Conservation (phyloP, 2,329 filamentous ascomycete species). For the Metarhizium anisopliae region DNA sequence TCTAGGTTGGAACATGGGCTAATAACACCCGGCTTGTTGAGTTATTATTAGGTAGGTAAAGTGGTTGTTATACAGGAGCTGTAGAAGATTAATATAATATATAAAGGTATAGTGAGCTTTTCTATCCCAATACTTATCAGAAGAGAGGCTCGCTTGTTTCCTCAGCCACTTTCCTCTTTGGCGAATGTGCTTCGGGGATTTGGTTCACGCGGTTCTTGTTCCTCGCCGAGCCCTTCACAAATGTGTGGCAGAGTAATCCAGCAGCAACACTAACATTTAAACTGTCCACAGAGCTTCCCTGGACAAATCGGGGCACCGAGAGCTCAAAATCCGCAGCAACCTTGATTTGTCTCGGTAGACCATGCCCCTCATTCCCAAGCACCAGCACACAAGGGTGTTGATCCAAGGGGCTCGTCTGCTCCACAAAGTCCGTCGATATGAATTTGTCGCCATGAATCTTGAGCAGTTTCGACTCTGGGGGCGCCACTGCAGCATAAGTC, state of each 20-base stretch:
- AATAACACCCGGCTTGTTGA: no score
- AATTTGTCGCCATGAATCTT: conserved; percentile 30
- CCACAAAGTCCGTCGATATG: conserved; percentile 40
- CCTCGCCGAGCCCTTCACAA: conserved; percentile 37
- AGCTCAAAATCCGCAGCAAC: conserved; percentile 56
- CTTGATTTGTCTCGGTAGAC: conserved; percentile 56
- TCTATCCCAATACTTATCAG: not conserved
- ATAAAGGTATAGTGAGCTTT: no score
- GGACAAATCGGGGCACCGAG: conserved; percentile 52
- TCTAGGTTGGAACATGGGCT: no score
- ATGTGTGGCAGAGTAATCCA: conserved; percentile 63
- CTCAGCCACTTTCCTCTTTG: not conserved
- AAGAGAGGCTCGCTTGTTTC: not conserved
- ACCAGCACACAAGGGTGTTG: conserved; percentile 67
- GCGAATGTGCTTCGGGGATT: no score
- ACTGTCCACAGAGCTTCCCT: conserved; percentile 63
- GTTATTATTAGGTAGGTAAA: no score
- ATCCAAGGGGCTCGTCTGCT: conserved; percentile 41
- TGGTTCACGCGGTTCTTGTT: not conserved
- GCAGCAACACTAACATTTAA: conserved; percentile 89
- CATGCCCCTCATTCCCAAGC: conserved; percentile 73
- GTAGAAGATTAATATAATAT: no score
- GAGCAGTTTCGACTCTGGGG: conserved; percentile 25
- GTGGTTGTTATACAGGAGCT: no score
- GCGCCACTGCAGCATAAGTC: conserved; percentile 66